Evolutionary conservation across 805 yeast genomes (phyloP).

Genomic region (Kodamaea leandrae): DNA sequence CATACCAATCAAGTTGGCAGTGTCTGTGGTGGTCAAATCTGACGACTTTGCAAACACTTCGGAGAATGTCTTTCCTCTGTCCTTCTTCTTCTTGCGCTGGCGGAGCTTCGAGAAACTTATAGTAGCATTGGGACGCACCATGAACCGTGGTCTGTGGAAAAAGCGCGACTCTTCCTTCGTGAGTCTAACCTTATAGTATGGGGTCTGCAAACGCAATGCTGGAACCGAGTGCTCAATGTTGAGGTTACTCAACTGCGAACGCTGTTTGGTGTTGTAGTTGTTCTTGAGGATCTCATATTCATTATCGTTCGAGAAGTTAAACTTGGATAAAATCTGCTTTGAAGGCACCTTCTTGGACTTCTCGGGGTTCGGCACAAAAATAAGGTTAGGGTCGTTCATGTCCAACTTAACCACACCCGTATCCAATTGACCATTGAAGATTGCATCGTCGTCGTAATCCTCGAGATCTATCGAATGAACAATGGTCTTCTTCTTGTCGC

Average conservation of each 20-base stretch:
- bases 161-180: constrained; percentile 66
- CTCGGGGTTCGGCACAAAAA: constrained; percentile 53
- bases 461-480: constrained; percentile 15
- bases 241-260: constrained; percentile 88
- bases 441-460: constrained; percentile 56
- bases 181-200: constrained; percentile 80
- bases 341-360: constrained; percentile 14
- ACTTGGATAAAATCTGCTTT: constrained; percentile 41
- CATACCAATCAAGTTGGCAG: constrained; percentile 70
- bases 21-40: constrained; percentile 82
- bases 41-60: constrained; percentile 69
- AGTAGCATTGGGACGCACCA: constrained; percentile 71
- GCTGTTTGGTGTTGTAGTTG: constrained; percentile 85
- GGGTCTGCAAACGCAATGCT: constrained; percentile 82
- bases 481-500: not conserved
- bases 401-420: constrained; percentile 55
- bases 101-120: constrained; percentile 75
- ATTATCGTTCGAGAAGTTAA: constrained; percentile 84
- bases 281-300: constrained; percentile 79
- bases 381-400: constrained; percentile 76
- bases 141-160: constrained; percentile 77
- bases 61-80: constrained; percentile 74
- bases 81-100: constrained; percentile 81
- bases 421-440: constrained; percentile 66
- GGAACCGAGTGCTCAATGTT: constrained; percentile 90